Evolutionary conservation across 2,329 filamentous ascomycete genomes (phyloP), one percentile per base, ranked within the genome.

Genomic region (Juglanconis oblonga): DNA sequence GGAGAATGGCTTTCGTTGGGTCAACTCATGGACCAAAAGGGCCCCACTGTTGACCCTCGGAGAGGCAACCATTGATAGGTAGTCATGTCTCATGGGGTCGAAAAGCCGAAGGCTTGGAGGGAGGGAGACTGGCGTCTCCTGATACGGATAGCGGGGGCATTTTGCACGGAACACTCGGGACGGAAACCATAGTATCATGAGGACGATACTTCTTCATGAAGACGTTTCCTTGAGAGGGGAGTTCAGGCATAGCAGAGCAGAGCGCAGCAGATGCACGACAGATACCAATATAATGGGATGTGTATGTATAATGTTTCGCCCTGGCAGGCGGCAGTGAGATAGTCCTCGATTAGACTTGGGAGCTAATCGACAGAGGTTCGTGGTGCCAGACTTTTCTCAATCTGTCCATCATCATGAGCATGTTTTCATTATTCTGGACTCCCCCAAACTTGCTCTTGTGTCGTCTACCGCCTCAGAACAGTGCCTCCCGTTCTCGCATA

Each of bases 261-360:
- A 36, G 45, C 55, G 13, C 4, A 33, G n/a, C 31, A 55, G 55
- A 50, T 56, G 40, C 58, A 55, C 38, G 49, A 58, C 33, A 51
- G 45, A 45, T 8, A 51, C 14, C 53, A 42, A 49, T 44, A 47
- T 42, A 57, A 50, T 61, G 58, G 67, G 64, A 68, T 70, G 67
- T 71, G 73, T 65, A 72, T 77, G 73, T 76, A 76, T 72, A 77
- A 67, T 49, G 36, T 33, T 59, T 11, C 56, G n/a, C 40, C n/a
- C 24, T 24, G 24, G 8, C 6, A 36, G 33, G 31, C 17, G 14
- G 24, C 36, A 17, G 13, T n/a, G 17, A 42, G 36, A 42, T 10
- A 68, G 68, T 69, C 71, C 52, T 48, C 49, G 32, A 49, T 40
- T 32, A 24, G 48, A 17, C 38, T 17, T 42, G 40, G 36, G 29